These are phyloP conservation scores for Suhomyces guaymorum DNA, from an alignment of 1,139 yeast species.

Conservation along the genomic window DNA sequence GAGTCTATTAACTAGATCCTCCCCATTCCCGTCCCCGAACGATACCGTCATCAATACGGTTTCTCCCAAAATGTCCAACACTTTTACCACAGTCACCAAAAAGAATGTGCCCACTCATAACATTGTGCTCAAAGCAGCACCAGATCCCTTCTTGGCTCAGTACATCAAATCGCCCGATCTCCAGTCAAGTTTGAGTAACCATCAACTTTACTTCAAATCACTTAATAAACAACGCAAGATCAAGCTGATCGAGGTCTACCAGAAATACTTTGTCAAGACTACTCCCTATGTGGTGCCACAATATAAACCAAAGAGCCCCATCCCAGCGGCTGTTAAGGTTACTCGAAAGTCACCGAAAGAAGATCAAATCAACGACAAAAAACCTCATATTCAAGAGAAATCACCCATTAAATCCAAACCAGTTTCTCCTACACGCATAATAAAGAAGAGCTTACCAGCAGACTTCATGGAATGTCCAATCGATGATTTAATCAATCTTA, in stretches of 20 bases:
- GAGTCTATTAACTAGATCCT: conserved; percentile 15
- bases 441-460: conserved; percentile 43
- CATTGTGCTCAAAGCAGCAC: conserved; percentile 6
- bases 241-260: conserved; percentile 29
- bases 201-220: conserved; percentile 28
- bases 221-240: conserved; percentile 25
- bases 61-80: conserved; percentile 15
- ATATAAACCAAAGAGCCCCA: conserved; percentile 5
- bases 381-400: conserved; percentile 4
- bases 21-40: conserved; percentile 16
- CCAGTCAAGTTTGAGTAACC: conserved; percentile 21
- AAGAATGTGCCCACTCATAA: not conserved
- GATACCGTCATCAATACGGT: conserved; percentile 13
- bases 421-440: conserved; percentile 5
- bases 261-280: conserved; percentile 24
- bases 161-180: conserved; percentile 27
- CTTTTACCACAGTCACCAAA: conserved; percentile 2
- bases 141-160: conserved; percentile 32
- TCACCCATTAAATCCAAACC: conserved; percentile 3
- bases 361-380: conserved; percentile 1
- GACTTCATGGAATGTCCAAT: conserved; percentile 68
- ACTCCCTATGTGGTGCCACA: conserved; percentile 6
- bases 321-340: conserved; percentile 1
- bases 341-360: conserved; percentile 3
- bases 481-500: conserved; percentile 66